Evolutionary conservation across 1,284 basidiomycete genomes (phyloP).

Genomic region (Cutaneotrichosporon dermatis): DNA sequence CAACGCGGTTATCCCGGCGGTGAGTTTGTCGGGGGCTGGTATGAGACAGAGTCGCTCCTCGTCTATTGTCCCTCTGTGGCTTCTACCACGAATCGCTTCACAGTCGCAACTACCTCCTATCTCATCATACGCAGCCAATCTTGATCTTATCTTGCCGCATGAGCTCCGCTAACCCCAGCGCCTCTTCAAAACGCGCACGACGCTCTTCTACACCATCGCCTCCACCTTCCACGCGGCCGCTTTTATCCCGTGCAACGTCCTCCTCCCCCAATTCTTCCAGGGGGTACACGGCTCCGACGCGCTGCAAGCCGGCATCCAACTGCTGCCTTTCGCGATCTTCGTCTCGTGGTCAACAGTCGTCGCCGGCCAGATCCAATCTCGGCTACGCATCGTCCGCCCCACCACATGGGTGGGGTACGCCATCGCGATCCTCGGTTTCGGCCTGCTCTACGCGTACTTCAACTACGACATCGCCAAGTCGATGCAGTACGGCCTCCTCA

Average conservation of each 20-base stretch:
- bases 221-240: constrained; percentile 31
- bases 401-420: constrained; percentile 40
- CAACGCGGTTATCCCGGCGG: constrained; percentile 63
- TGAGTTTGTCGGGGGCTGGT: too few species aligned
- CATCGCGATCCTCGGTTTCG: constrained; percentile 29
- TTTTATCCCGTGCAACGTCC: constrained; percentile 34
- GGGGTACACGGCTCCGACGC: constrained; percentile 31
- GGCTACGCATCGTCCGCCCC: constrained; percentile 36
- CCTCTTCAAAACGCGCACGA: constrained; percentile 39
- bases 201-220: constrained; percentile 38
- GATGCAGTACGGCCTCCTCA: constrained; percentile 26
- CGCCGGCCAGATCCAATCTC: constrained; percentile 35
- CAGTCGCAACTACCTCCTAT: too few species aligned
- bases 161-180: constrained; percentile 17
- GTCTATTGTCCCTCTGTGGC: too few species aligned
- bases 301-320: constrained; percentile 25
- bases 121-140: too few species aligned
- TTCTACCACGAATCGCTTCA: too few species aligned
- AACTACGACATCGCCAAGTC: constrained; percentile 21
- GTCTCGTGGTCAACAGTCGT: constrained; percentile 23
- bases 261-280: constrained; percentile 44
- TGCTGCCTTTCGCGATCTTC: constrained; percentile 30
- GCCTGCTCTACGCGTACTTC: constrained; percentile 30
- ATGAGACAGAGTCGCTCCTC: too few species aligned
- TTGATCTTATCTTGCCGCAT: too few species aligned